Conservation (phyloP, 129 eudicot genomes). For the carrot (Daucus carota) region DNA sequence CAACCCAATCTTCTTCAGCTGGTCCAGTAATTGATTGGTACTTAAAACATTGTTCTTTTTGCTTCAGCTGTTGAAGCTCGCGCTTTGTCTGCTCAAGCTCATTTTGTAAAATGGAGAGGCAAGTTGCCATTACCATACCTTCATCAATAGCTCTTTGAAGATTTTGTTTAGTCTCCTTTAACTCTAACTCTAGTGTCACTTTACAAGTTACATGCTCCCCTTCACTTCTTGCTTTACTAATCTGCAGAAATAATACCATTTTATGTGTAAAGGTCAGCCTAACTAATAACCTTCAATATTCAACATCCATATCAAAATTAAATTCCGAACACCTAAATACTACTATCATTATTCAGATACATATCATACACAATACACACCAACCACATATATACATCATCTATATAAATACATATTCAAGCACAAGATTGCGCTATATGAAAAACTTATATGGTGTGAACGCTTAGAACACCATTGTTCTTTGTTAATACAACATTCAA, state of each 20-base stretch:
- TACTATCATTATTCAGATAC: too few relatives aligned
- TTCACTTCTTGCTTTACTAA: background rate
- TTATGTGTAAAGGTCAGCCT: background rate
- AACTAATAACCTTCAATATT: too few relatives aligned
- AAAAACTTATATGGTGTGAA: too few relatives aligned
- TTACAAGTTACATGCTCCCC: conserved; percentile 3
- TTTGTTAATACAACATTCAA: too few relatives aligned
- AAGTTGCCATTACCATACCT: conserved; percentile 55
- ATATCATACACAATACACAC: too few relatives aligned
- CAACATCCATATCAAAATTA: too few relatives aligned
- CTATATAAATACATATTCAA: too few relatives aligned
- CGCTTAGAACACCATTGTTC: too few relatives aligned
- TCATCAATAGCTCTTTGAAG: conserved; percentile 67
- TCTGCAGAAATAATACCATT: background rate
- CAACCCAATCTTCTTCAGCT: background rate
- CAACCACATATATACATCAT: too few relatives aligned
- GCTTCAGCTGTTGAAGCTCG: conserved; percentile 50
- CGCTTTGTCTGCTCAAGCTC: conserved; percentile 71
- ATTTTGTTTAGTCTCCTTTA: conserved; percentile 67
- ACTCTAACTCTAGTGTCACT: conserved; percentile 38
- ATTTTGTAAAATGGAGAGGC: conserved; percentile 52
- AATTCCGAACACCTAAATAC: too few relatives aligned
- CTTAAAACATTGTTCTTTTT: conserved; percentile 16
- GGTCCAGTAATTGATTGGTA: conserved; percentile 15
- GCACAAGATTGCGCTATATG: too few relatives aligned